A percentile compares a stretch with the other conserved stretches of the same genome.
These are phyloP conservation scores for Durotheca rogersii DNA, from an alignment of 495 filamentous ascomycete species.

Conservation along the genomic window DNA sequence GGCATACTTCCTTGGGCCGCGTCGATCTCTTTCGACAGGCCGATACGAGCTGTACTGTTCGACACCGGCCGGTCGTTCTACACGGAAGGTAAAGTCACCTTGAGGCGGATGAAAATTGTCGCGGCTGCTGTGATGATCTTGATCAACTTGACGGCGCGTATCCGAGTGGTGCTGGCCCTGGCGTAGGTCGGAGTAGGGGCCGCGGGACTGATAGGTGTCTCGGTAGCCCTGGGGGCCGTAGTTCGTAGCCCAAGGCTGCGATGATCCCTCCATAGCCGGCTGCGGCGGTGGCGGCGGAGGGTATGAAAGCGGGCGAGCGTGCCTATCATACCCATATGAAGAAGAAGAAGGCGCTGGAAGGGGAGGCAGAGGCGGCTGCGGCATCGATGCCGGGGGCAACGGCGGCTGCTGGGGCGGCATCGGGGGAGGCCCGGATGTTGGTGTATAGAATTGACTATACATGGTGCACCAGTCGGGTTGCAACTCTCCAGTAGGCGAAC, in stretches of 20 bases:
- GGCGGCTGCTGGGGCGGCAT: not conserved
- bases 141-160: slow-evolving; percentile 12
- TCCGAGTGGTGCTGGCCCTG: slow-evolving; percentile 10
- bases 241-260: too few relatives aligned
- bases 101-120: slow-evolving; percentile 41
- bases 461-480: not conserved
- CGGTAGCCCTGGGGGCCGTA: slow-evolving; percentile 16
- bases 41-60: slow-evolving; percentile 20
- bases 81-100: slow-evolving; percentile 49
- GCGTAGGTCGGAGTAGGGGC: slow-evolving; percentile 25
- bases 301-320: slow-evolving; percentile 15
- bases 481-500: not conserved
- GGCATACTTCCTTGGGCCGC: slow-evolving; percentile 15
- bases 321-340: slow-evolving; percentile 11
- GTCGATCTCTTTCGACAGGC: slow-evolving; percentile 19
- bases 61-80: slow-evolving; percentile 44
- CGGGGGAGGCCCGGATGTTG: not conserved
- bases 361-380: not conserved
- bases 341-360: slow-evolving; percentile 14
- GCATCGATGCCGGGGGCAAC: not conserved
- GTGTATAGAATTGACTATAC: not conserved
- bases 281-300: slow-evolving; percentile 18
- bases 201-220: slow-evolving; percentile 21
- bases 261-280: slow-evolving; percentile 25
- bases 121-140: slow-evolving; percentile 11